Base-by-base conservation (phyloP, 129 eudicot species). In the Pseudognaphalium luteoalbum region DNA sequence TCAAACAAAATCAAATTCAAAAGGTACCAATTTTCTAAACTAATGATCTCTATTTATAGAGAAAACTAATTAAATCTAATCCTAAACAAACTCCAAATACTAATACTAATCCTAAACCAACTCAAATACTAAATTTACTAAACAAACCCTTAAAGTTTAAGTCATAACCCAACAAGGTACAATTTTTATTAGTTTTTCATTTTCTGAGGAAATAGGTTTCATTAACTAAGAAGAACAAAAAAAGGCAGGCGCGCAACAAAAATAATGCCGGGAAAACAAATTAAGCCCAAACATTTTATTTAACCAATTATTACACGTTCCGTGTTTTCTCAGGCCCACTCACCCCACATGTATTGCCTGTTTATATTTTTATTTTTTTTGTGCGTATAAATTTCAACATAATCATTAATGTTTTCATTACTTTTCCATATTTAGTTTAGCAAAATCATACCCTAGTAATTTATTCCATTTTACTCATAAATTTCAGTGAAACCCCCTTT, bases 341-440 rank as follows among this genome's bases (percentile, higher is more conserved):
- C 69, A 47, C 54, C 61, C 83, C 83, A 64, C 83, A 79, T 79
- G 77, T 72, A 50, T 61, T 30, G 34, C 77, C 44, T 34, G 12
- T 68, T 42, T 14, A 56, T 32, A 6, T 21, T 73, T 57, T 5
- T 14, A 9, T 62, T 32, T 61, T 15, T 57, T 57, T 21, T 19
- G 22, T 41, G 54, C 70, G 25, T 76, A 41, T 34, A 65, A 21
- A 65, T 64, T 47, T 65, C 51, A 76, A 34, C 28, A 54, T n/a
- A 22, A 67, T 54, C 66, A 50, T 47, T 71, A 20, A 20, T 44
- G 37, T 41, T 41, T 54, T 54, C 74, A 71, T 56, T 76, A 67
- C 16, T 79, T 72, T 71, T 29, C 58, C 12, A 79, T 62, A 61
- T 33, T 50, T 71, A 71, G 67, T 61, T 39, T 67, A 17, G 58